Evolutionary conservation across 2,329 filamentous ascomycete species (phyloP).

Genomic region (Tolypocladium pustulatum): DNA sequence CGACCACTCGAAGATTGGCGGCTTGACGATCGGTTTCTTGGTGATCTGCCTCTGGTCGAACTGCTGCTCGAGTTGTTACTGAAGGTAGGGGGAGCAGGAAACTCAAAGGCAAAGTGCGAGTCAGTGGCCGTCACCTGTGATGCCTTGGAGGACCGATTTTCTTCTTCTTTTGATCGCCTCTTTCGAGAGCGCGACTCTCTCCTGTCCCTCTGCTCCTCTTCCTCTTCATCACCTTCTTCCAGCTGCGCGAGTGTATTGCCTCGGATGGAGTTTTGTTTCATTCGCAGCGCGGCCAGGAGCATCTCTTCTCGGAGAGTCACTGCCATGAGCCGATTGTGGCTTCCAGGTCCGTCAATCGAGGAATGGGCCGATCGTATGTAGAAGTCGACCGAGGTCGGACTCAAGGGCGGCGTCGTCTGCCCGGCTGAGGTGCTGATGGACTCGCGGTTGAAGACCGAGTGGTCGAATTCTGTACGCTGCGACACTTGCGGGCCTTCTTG

Average conservation of each 20-base stretch:
- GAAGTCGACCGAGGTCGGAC: conserved; percentile 40
- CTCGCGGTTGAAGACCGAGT: conserved; percentile 5
- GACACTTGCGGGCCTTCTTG: neutral
- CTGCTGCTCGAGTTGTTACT: neutral
- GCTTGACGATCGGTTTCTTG: neutral
- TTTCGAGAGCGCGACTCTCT: neutral
- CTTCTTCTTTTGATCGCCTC: conserved; percentile 6
- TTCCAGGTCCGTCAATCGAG: conserved; percentile 20
- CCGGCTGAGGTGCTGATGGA: conserved; percentile 19
- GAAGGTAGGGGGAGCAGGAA: conserved; percentile 21
- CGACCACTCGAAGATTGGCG: neutral
- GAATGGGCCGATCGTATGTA: conserved; percentile 29
- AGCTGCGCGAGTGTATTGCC: conserved; percentile 33
- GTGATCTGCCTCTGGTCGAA: neutral
- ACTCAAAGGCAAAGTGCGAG: conserved; percentile 21
- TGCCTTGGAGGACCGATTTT: conserved; percentile 14
- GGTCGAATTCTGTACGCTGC: neutral
- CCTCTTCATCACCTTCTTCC: conserved; percentile 18
- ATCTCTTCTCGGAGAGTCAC: conserved; percentile 49
- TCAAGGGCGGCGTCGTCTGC: conserved; percentile 39
- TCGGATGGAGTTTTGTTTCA: conserved; percentile 46
- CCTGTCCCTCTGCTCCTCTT: conserved; percentile 2
- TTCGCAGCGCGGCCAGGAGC: conserved; percentile 44
- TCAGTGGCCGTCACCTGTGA: conserved; percentile 20
- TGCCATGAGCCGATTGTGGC: conserved; percentile 39